A percentile compares a stretch with the other conserved stretches of the same genome.
Conservation (phyloP, 2,329 filamentous ascomycete species). For the Helminthosporium solani region DNA sequence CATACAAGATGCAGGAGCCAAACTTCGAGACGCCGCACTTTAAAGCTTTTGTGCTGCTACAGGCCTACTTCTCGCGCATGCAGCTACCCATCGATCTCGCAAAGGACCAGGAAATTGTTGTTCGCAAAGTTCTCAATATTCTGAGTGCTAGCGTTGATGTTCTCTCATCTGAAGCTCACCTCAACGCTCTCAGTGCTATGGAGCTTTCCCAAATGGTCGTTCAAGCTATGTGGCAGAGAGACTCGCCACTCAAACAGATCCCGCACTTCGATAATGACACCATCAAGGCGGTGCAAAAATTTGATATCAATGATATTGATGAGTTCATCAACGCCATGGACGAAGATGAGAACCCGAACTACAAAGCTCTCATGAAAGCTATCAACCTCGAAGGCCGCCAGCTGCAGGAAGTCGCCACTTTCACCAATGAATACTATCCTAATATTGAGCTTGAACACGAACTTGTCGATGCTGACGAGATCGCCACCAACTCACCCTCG, state of each 20-base stretch:
- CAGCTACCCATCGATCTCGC: constrained; percentile 92
- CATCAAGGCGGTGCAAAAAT: constrained; percentile 78
- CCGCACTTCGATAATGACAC: constrained; percentile 86
- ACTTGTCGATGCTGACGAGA: constrained; percentile 74
- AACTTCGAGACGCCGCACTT: constrained; percentile 94
- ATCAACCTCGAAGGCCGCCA: constrained; percentile 79
- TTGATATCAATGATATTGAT: constrained; percentile 86
- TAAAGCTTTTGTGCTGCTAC: constrained; percentile 95
- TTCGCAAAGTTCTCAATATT: constrained; percentile 81
- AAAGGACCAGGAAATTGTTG: constrained; percentile 88
- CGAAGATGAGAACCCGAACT: constrained; percentile 84
- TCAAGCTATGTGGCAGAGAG: constrained; percentile 98
- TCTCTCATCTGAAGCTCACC: constrained; percentile 88
- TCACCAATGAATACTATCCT: constrained; percentile 95
- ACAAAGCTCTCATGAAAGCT: constrained; percentile 72
- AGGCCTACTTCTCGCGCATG: constrained; percentile 97
- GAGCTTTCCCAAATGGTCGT: constrained; percentile 99
- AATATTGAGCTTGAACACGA: constrained; percentile 91
- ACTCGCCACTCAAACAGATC: constrained; percentile 95
- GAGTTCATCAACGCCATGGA: constrained; percentile 99
- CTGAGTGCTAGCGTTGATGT: constrained; percentile 93
- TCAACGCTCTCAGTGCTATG: constrained; percentile 98
- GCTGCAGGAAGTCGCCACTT: constrained; percentile 83
- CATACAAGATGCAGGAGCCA: constrained; percentile 89
- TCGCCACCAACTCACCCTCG: constrained; percentile 77